Percentiles rank a stretch among this genome's conserved stretches.
These are phyloP conservation scores for Fusarium tupiense DNA, from an alignment of 2,329 filamentous ascomycete genomes.

Conservation along the genomic window DNA sequence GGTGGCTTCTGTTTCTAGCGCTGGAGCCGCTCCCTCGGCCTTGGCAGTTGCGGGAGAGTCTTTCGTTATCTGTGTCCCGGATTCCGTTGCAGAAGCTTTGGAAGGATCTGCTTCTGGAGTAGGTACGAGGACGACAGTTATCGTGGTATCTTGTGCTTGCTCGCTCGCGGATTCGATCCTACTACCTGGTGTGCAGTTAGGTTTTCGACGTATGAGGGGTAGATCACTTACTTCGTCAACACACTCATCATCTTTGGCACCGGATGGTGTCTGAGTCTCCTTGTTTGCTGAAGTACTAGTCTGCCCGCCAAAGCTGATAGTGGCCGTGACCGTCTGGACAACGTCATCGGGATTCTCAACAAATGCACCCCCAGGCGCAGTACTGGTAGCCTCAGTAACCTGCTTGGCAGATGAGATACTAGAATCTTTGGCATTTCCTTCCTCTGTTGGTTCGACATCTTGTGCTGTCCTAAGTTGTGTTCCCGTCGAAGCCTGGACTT, in stretches of 20 bases:
- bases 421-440: background rate
- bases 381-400: background rate
- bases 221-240: slow-evolving; percentile 39
- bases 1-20: slow-evolving; percentile 1
- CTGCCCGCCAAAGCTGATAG: background rate
- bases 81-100: background rate
- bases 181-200: slow-evolving; percentile 41
- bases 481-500: background rate
- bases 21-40: background rate
- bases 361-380: slow-evolving; percentile 20
- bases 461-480: background rate
- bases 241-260: slow-evolving; percentile 5
- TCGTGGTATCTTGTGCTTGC: background rate
- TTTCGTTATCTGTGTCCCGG: background rate
- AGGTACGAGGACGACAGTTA: background rate
- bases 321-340: background rate
- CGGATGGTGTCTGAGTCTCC: background rate
- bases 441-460: background rate
- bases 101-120: background rate
- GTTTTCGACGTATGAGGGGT: slow-evolving; percentile 34
- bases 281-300: background rate
- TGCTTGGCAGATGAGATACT: background rate
- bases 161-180: slow-evolving; percentile 10
- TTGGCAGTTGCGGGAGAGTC: background rate
- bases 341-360: slow-evolving; percentile 2